Conservation (phyloP, 1,284 basidiomycete genomes). For the Malassezia yamatoensis region DNA sequence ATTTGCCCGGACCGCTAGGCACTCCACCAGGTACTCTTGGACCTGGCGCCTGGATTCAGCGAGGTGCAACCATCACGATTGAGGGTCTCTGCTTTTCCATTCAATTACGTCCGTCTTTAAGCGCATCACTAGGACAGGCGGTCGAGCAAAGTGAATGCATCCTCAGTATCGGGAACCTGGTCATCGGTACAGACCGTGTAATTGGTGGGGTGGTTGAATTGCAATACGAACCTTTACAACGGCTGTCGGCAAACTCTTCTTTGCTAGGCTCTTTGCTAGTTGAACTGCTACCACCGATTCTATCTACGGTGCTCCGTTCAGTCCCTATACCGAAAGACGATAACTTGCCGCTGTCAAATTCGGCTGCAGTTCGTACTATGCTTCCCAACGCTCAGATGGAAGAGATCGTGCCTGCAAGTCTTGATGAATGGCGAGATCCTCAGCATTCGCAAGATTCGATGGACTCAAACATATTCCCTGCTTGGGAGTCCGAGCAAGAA, state of each 20-base stretch:
- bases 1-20: slow-evolving; percentile 31
- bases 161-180: slow-evolving; percentile 13
- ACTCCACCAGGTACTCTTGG: slow-evolving; percentile 30
- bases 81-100: slow-evolving; percentile 31
- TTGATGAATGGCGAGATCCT: background rate
- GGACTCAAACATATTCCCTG: background rate
- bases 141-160: slow-evolving; percentile 14
- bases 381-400: slow-evolving; percentile 2
- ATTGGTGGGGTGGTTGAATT: slow-evolving; percentile 16
- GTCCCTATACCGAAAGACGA: background rate
- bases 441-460: background rate
- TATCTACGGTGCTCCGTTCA: slow-evolving; percentile 5
- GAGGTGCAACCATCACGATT: slow-evolving; percentile 28
- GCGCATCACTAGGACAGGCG: background rate
- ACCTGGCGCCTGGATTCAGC: slow-evolving; percentile 34
- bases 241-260: slow-evolving; percentile 9
- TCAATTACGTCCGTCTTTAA: slow-evolving; percentile 7
- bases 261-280: slow-evolving; percentile 15
- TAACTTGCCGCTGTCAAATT: background rate
- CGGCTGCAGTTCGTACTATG: slow-evolving; percentile 9
- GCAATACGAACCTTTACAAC: slow-evolving; percentile 14
- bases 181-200: slow-evolving; percentile 14
- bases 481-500: slow-evolving; percentile 8
- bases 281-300: slow-evolving; percentile 9
- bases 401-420: slow-evolving; percentile 14